Conservation (phyloP, 768 basidiomycete genomes). For the Amanita jacksonii region DNA sequence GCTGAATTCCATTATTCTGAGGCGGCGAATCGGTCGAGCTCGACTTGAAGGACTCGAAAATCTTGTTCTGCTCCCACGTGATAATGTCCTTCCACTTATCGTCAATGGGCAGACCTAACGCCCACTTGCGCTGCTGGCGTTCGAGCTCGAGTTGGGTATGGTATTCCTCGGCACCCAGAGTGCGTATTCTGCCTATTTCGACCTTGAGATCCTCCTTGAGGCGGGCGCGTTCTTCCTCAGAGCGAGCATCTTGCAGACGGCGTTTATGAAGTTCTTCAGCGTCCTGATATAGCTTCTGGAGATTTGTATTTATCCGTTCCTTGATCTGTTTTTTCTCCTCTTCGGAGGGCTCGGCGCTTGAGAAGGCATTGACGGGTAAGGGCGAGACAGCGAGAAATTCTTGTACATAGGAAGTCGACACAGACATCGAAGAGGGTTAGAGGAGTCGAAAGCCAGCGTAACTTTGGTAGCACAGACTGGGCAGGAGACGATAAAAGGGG, state of each 20-base stretch:
- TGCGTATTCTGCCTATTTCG: conserved; percentile 3
- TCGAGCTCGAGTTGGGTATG: conserved; percentile 8
- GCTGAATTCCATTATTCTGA: background rate
- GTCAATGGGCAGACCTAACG: conserved; percentile 3
- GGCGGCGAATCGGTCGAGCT: background rate
- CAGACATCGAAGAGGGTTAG: background rate
- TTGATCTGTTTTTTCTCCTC: conserved; percentile 8
- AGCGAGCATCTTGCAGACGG: conserved; percentile 4
- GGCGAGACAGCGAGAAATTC: conserved; percentile 1
- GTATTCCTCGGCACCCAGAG: conserved; percentile 5
- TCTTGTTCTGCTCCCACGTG: conserved; percentile 5
- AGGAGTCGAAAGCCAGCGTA: background rate
- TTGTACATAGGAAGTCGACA: background rate
- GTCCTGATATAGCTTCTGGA: conserved; percentile 7
- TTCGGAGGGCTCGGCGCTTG: conserved; percentile 2
- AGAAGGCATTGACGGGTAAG: background rate
- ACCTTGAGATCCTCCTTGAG: conserved; percentile 5
- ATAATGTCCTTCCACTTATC: conserved; percentile 7
- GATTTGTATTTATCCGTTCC: conserved; percentile 7
- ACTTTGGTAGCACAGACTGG: too few species aligned
- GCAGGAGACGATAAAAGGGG: too few species aligned
- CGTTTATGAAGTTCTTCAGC: conserved; percentile 4
- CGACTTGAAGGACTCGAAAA: conserved; percentile 6
- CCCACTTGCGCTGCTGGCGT: conserved; percentile 8
- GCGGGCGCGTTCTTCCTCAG: conserved; percentile 4